These are phyloP conservation scores for Pulveroboletus sp. DNA, from an alignment of 768 basidiomycete species.

Conservation along the genomic window DNA sequence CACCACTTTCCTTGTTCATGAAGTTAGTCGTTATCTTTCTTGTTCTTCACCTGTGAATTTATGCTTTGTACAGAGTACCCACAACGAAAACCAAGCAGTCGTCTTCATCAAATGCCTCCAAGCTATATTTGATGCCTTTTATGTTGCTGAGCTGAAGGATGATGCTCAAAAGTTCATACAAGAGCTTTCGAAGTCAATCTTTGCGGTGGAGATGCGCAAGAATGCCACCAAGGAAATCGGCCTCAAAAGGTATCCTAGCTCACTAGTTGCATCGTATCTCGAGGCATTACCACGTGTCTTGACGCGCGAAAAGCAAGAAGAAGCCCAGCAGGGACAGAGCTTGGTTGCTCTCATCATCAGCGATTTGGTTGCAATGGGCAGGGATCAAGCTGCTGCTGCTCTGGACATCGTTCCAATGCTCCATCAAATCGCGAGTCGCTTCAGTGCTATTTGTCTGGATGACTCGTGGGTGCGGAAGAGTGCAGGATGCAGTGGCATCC, in stretches of 20 bases:
- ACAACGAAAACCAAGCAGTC: constrained; percentile 67
- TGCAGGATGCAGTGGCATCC: constrained; percentile 85
- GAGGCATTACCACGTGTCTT: constrained; percentile 77
- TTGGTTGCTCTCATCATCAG: constrained; percentile 60
- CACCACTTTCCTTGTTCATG: constrained; percentile 64
- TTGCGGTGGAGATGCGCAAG: constrained; percentile 68
- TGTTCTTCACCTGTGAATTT: neutral
- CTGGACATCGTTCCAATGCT: constrained; percentile 64
- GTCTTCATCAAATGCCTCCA: constrained; percentile 67
- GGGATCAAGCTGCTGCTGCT: constrained; percentile 40
- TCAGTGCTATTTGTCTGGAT: constrained; percentile 84
- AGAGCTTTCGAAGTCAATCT: constrained; percentile 64
- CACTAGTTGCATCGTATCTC: constrained; percentile 65
- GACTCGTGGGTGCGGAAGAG: constrained; percentile 87
- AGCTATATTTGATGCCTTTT: constrained; percentile 73
- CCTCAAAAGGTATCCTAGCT: constrained; percentile 49
- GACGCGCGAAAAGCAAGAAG: constrained; percentile 57
- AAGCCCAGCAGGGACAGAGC: constrained; percentile 54
- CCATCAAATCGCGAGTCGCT: constrained; percentile 77
- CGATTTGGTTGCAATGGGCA: constrained; percentile 57
- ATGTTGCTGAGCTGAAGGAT: constrained; percentile 61
- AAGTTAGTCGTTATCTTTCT: constrained; percentile 44
- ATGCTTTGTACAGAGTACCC: constrained; percentile 50
- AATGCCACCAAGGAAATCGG: constrained; percentile 50
- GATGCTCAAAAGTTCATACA: constrained; percentile 68